Conservation (phyloP, 371 early-diverging fungal species). For the Lichtheimia ornata region DNA sequence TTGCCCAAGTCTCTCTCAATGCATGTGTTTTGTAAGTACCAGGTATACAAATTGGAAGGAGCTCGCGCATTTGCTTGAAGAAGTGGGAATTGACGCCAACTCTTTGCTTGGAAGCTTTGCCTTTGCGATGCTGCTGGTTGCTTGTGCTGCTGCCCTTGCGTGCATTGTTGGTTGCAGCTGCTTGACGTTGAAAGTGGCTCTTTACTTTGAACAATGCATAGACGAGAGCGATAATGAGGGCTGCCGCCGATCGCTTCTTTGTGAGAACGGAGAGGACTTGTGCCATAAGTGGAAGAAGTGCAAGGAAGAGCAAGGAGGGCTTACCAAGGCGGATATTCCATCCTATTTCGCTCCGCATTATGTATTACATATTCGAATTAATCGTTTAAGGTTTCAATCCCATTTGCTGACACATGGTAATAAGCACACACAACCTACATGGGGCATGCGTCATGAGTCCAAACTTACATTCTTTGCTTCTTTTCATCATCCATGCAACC, state of each 20-base stretch:
- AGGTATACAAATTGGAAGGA: constrained; percentile 75
- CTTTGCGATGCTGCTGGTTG: constrained; percentile 4
- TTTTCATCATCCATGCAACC: too few species aligned
- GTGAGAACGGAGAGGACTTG: constrained; percentile 33
- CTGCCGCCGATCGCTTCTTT: constrained; percentile 32
- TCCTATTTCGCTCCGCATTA: too few species aligned
- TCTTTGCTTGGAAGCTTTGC: constrained; percentile 19
- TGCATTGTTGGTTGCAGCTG: constrained; percentile 2
- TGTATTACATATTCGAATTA: too few species aligned
- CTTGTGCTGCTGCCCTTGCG: constrained; percentile 4
- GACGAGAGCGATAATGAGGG: constrained; percentile 36
- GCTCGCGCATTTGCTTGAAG: constrained; percentile 76
- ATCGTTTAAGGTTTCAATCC: too few species aligned
- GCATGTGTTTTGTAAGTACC: constrained; percentile 22
- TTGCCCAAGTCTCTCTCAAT: background rate
- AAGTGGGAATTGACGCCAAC: constrained; percentile 74
- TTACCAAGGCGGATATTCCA: too few species aligned
- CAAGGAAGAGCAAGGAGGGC: background rate
- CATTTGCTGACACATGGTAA: too few species aligned
- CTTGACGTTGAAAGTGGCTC: constrained; percentile 25
- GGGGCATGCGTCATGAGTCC: too few species aligned
- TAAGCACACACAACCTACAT: too few species aligned
- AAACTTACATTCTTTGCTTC: too few species aligned
- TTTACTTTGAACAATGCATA: constrained; percentile 40
- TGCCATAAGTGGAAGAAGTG: constrained; percentile 24